Percentiles rank a stretch among this genome's conserved stretches.
These are phyloP conservation scores for Viridothelium virens DNA, from an alignment of 495 filamentous ascomycete genomes.

Conservation along the genomic window DNA sequence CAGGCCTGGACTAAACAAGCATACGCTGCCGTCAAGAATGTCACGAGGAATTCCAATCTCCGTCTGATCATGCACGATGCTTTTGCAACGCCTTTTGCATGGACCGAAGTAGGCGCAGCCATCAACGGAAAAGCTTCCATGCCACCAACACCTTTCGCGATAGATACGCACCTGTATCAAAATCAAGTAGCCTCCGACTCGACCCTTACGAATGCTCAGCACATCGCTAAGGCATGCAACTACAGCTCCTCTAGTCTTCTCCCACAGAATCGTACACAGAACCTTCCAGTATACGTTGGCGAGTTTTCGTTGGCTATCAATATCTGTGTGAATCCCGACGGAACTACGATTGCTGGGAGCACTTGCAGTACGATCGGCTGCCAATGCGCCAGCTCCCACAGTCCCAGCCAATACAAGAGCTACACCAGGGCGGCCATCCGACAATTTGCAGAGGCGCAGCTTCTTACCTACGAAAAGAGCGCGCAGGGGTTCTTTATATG, in stretches of 20 bases:
- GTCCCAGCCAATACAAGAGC: slow-evolving; percentile 33
- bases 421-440: slow-evolving; percentile 33
- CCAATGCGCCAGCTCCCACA: slow-evolving; percentile 26
- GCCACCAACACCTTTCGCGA: slow-evolving; percentile 25
- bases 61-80: slow-evolving; percentile 37
- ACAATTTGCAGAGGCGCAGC: slow-evolving; percentile 38
- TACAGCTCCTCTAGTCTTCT: slow-evolving; percentile 27
- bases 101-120: slow-evolving; percentile 24
- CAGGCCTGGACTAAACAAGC: slow-evolving; percentile 33
- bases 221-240: slow-evolving; percentile 35
- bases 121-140: slow-evolving; percentile 16
- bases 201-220: slow-evolving; percentile 30
- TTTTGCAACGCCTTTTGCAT: slow-evolving; percentile 28
- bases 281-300: slow-evolving; percentile 37
- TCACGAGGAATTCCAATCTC: slow-evolving; percentile 31
- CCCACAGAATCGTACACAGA: slow-evolving; percentile 16
- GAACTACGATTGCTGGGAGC: slow-evolving; percentile 24
- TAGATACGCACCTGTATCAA: slow-evolving; percentile 38
- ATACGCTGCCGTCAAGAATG: slow-evolving; percentile 33
- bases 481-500: slow-evolving; percentile 39
- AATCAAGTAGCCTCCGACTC: slow-evolving; percentile 33
- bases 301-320: slow-evolving; percentile 36
- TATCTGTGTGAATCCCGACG: slow-evolving; percentile 34
- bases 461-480: slow-evolving; percentile 35
- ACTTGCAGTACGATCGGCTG: slow-evolving; percentile 27